Evolutionary conservation across 2,329 filamentous ascomycete species (phyloP).

Genomic region (Sclerotinia nivalis): DNA sequence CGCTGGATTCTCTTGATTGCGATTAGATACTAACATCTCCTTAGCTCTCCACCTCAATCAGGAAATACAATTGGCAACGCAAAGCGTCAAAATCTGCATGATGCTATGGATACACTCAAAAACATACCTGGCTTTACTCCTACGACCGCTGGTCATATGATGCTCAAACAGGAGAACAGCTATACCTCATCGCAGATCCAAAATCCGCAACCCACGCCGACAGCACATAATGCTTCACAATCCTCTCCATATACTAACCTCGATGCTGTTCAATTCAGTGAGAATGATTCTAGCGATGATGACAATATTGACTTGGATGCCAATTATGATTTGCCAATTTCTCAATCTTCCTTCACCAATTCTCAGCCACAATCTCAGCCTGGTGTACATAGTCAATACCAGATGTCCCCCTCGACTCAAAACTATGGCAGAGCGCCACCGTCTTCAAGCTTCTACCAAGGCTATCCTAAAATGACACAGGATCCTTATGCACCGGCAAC

Average conservation of each 20-base stretch:
- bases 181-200: neutral
- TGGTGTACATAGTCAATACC: neutral
- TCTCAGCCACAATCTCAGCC: neutral
- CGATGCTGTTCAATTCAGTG: neutral
- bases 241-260: neutral
- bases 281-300: conserved; percentile 13
- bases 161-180: neutral
- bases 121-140: neutral
- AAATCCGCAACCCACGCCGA: neutral
- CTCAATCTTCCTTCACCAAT: neutral
- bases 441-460: neutral
- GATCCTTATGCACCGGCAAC: neutral
- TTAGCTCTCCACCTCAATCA: neutral
- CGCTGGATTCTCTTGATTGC: neutral
- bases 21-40: neutral
- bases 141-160: neutral
- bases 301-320: conserved; percentile 3
- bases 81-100: neutral
- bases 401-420: neutral
- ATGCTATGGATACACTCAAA: neutral
- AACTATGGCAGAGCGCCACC: neutral
- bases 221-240: neutral
- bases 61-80: neutral
- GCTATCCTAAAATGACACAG: neutral
- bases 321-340: neutral